phyloP scores from a whole-genome alignment of 2,329 filamentous ascomycete species.

The Sporothrix euskadiensis region DNA sequence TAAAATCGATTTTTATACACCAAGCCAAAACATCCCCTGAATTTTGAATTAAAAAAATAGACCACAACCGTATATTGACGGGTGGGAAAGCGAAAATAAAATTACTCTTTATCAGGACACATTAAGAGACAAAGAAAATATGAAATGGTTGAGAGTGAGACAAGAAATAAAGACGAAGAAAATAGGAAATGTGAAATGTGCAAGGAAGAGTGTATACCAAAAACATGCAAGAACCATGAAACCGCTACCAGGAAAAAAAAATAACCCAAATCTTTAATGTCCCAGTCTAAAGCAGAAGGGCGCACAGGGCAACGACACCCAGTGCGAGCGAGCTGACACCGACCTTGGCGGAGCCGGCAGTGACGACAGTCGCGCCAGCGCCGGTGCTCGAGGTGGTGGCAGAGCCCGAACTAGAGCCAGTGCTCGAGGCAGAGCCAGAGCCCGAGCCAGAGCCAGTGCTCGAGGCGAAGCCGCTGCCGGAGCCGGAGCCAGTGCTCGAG shows the following conservation, averaged over 20 bases:
- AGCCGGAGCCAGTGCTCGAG: background rate
- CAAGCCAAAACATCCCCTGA: conserved; percentile 24
- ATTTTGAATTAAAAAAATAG: conserved; percentile 18
- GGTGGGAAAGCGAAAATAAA: conserved; percentile 5
- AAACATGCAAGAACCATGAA: conserved; percentile 6
- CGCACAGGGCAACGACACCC: conserved; percentile 11
- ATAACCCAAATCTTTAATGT: background rate
- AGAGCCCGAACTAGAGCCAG: background rate
- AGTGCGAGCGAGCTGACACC: conserved; percentile 17
- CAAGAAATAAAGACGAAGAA: background rate
- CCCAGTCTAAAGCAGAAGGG: conserved; percentile 17
- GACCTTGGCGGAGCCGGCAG: conserved; percentile 25
- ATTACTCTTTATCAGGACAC: conserved; percentile 20
- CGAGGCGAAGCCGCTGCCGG: background rate
- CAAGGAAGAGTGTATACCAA: conserved; percentile 3
- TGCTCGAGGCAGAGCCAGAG: background rate
- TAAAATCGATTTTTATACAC: background rate
- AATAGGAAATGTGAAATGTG: background rate
- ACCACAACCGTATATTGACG: background rate
- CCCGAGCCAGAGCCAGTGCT: background rate
- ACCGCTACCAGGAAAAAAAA: background rate
- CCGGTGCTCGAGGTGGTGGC: background rate
- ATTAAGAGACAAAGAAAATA: conserved; percentile 9
- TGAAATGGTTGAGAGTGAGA: background rate
- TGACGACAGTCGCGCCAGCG: conserved; percentile 16